phyloP scores from a whole-genome alignment of 2,329 filamentous ascomycete species.

The Fusarium praegraminearum region DNA sequence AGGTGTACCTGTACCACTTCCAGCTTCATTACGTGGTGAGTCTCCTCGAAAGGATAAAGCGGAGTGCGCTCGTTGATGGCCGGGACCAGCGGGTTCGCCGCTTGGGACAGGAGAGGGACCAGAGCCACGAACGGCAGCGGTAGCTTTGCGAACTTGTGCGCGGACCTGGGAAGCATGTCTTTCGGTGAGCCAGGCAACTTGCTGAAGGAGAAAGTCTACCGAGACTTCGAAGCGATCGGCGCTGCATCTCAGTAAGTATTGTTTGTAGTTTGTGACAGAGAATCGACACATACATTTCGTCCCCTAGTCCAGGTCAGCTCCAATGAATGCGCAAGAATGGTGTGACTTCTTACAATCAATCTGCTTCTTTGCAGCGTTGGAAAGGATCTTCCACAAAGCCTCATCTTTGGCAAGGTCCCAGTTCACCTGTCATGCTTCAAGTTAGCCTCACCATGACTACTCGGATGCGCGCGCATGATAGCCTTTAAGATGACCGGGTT shows the following conservation, averaged over 20 bases:
- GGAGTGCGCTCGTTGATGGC: constrained; percentile 61
- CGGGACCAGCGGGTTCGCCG: constrained; percentile 56
- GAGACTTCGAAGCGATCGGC: constrained; percentile 85
- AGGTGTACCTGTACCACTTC: constrained; percentile 58
- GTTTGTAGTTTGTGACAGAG: constrained; percentile 14
- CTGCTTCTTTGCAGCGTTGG: constrained; percentile 82
- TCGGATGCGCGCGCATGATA: constrained; percentile 39
- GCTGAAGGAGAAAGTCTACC: constrained; percentile 88
- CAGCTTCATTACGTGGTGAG: constrained; percentile 64
- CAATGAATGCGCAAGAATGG: constrained; percentile 5
- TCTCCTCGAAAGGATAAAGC: constrained; percentile 70
- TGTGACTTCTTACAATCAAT: constrained; percentile 78
- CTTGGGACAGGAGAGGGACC: constrained; percentile 69
- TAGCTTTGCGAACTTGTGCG: constrained; percentile 86
- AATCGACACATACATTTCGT: constrained; percentile 72
- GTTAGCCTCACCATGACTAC: constrained; percentile 42
- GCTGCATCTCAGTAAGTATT: constrained; percentile 56
- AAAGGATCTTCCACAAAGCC: constrained; percentile 89
- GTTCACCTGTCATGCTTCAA: constrained; percentile 70
- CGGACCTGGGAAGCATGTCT: constrained; percentile 89
- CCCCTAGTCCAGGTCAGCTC: constrained; percentile 67
- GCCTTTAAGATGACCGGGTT: constrained; percentile 11
- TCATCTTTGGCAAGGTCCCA: constrained; percentile 92
- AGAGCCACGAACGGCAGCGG: constrained; percentile 67
- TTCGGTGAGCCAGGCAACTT: constrained; percentile 94